phyloP scores from a whole-genome alignment of 139 green algal species.

The Diplosphaera chodatii region DNA sequence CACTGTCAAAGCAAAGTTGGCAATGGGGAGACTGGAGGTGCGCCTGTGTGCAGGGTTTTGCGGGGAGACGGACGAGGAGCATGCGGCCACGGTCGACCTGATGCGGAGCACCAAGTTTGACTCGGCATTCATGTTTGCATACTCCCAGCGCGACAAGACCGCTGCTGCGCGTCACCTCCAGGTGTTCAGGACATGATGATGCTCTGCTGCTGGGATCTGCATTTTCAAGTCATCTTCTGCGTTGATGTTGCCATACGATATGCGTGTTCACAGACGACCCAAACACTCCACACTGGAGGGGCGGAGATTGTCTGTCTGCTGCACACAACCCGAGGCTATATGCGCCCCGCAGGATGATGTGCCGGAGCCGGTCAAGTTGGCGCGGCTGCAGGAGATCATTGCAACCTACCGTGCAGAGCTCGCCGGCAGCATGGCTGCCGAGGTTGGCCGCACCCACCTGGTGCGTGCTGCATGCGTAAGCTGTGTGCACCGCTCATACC shows the following conservation, averaged over 20 bases:
- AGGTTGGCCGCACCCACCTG: constrained; percentile 51
- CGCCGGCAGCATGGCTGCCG: constrained; percentile 9
- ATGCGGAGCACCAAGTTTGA: constrained; percentile 61
- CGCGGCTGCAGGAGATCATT: constrained; percentile 61
- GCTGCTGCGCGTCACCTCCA: constrained; percentile 62
- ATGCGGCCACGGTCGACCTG: constrained; percentile 68
- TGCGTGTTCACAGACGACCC: no score
- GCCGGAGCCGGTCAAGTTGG: constrained; percentile 48
- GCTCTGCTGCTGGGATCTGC: no score
- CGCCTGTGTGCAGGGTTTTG: constrained; percentile 66
- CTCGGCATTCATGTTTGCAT: constrained; percentile 84
- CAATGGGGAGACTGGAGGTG: no score
- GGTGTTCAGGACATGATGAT: constrained; percentile 22
- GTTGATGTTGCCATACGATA: no score
- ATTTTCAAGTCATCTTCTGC: no score
- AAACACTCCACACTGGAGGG: no score
- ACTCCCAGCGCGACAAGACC: constrained; percentile 72
- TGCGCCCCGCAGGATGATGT: constrained; percentile 49
- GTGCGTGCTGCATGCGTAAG: constrained; percentile 11
- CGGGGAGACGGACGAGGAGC: constrained; percentile 81
- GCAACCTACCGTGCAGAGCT: constrained; percentile 40
- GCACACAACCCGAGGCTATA: background rate
- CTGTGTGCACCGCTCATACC: no score
- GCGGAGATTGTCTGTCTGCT: no score
- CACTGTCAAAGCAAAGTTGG: no score